Evolutionary conservation across 2,329 filamentous ascomycete species (phyloP), one percentile per base, ranked within the genome.

Genomic region (Hymenoscyphus fructigenus): DNA sequence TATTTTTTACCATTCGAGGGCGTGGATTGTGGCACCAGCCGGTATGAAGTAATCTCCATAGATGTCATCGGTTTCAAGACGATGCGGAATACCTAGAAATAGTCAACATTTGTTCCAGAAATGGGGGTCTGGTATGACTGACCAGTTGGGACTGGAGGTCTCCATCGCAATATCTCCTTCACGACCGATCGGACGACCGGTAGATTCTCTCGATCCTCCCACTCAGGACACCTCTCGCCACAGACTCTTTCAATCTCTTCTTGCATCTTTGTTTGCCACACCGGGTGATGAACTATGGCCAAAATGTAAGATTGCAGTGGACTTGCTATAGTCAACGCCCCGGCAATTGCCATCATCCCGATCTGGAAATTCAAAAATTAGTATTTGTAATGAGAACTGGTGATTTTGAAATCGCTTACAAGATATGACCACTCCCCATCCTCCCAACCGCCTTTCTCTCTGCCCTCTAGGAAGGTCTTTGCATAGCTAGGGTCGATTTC

Each of bases 101-200:
- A 12, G 23, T 61, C 77, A 64, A 32, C 77, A 5, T 78, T 77
- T 41, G 80, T 75, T 26, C 55, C 20, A 14, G 7, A 29, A 6
- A 29, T 28, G 9, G 12, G 3, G 15, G 9, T 10, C 41, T 41
- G 36, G 28, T 44, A n/a, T 23, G 20, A 70, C 77, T 44, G 66
- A 79, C 82, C 82, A 38, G 83, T 84, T 5, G 83, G 82, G 10
- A 85, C 82, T 3, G 83, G 81, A 32, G 82, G 82, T 60, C 83
- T 77, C 82, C 82, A 72, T 23, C 70, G 64, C 9, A 70, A 57
- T 5, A 68, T 63, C 60, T 83, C 81, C 55, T 82, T 81, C 56
- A 82, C 74, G 5, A 79, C 68, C 28, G 76, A 77, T 20, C 76
- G 70, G 7, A 83, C 71, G 65, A 81, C 82, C 0, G 78, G 81